Conservation (phyloP, 1,284 basidiomycete genomes). For the Exsudoporus floridanus region DNA sequence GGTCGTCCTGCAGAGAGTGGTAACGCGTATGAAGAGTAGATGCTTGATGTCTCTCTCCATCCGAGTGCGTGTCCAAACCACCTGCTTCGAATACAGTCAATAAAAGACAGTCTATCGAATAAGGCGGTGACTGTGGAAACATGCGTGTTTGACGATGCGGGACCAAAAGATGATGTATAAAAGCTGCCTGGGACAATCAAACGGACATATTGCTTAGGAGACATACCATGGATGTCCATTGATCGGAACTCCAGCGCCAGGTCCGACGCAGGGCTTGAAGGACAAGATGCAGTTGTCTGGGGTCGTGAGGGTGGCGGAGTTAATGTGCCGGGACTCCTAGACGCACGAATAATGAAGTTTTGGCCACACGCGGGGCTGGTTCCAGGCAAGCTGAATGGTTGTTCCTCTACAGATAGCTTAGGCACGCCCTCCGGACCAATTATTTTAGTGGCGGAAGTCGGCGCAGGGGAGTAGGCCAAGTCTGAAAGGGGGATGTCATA, state of each 20-base stretch:
- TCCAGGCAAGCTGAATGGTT: constrained; percentile 8
- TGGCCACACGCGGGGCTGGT: constrained; percentile 17
- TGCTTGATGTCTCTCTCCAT: constrained; percentile 4
- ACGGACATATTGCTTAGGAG: background rate
- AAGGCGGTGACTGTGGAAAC: background rate
- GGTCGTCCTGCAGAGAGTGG: constrained; percentile 12
- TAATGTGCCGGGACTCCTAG: background rate
- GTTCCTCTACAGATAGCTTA: constrained; percentile 6
- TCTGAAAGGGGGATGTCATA: constrained; percentile 16
- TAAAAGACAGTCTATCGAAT: background rate
- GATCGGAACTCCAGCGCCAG: constrained; percentile 22
- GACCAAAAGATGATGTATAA: background rate
- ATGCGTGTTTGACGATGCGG: background rate
- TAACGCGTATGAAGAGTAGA: constrained; percentile 9
- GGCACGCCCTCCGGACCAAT: background rate
- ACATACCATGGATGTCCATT: constrained; percentile 33
- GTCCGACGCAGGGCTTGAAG: constrained; percentile 21
- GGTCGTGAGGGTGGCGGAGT: constrained; percentile 3
- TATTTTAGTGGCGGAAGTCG: background rate
- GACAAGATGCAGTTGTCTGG: background rate
- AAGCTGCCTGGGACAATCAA: constrained; percentile 3
- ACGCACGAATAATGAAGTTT: background rate
- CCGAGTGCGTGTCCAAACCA: constrained; percentile 8
- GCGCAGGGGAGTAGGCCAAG: background rate
- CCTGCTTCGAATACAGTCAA: constrained; percentile 19